These are phyloP conservation scores for Epichloe brachyelytri DNA, from an alignment of 2,329 filamentous ascomycete genomes.

Conservation along the genomic window DNA sequence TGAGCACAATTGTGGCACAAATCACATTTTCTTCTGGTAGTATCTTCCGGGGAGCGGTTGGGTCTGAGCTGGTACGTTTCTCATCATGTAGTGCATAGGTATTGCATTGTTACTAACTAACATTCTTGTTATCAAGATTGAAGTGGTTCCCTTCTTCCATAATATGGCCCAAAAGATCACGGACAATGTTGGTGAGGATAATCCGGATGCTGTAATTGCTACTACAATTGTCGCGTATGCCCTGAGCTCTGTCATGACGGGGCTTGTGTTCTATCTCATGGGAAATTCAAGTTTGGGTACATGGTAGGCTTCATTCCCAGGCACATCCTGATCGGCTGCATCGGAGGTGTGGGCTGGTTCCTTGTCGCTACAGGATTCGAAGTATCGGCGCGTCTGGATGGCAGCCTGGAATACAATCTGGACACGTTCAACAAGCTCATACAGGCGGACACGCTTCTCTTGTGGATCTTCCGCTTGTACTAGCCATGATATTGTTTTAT, in stretches of 20 bases:
- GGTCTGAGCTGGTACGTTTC: conserved; percentile 69
- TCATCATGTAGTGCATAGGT: not conserved
- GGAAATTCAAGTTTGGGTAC: conserved; percentile 79
- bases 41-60: conserved; percentile 79
- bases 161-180: conserved; percentile 93
- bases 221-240: conserved; percentile 90
- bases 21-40: conserved; percentile 79
- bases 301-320: conserved; percentile 94
- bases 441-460: conserved; percentile 56
- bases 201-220: conserved; percentile 76
- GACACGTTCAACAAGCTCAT: conserved; percentile 65
- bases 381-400: conserved; percentile 78
- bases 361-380: conserved; percentile 83
- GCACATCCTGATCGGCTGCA: conserved; percentile 92
- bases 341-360: conserved; percentile 94
- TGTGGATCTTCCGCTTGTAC: conserved; percentile 68
- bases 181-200: conserved; percentile 60
- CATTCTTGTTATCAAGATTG: conserved; percentile 47
- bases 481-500: conserved; percentile 65
- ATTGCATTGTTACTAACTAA: not conserved
- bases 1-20: conserved; percentile 92
- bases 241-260: conserved; percentile 80
- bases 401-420: conserved; percentile 70
- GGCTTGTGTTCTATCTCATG: conserved; percentile 82
- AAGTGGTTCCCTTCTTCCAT: conserved; percentile 97